A percentile compares a stretch with the other conserved stretches of the same genome.
These are phyloP conservation scores for Metschnikowia borealis DNA, from an alignment of 805 yeast genomes.

Conservation along the genomic window DNA sequence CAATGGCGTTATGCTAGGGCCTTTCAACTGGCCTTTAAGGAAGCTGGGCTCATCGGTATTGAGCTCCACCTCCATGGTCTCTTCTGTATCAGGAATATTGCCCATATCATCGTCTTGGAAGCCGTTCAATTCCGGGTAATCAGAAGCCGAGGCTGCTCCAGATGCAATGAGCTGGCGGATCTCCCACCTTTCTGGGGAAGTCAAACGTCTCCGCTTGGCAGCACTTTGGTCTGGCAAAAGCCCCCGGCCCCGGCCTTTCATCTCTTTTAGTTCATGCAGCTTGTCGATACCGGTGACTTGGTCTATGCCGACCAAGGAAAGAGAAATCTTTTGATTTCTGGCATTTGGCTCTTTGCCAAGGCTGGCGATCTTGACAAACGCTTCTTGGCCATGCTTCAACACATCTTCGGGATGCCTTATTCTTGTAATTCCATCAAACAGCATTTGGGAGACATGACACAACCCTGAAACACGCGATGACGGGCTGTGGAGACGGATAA, in stretches of 20 bases:
- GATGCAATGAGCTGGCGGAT: constrained; percentile 75
- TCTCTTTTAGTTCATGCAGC: constrained; percentile 19
- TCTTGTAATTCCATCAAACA: constrained; percentile 40
- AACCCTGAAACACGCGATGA: constrained; percentile 49
- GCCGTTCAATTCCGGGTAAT: constrained; percentile 55
- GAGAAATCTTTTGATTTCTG: constrained; percentile 35
- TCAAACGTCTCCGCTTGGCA: constrained; percentile 40
- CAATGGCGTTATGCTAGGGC: constrained; percentile 44
- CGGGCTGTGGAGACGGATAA: constrained; percentile 46
- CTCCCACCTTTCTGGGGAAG: constrained; percentile 92
- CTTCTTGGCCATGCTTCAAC: constrained; percentile 53
- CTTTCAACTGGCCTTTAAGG: constrained; percentile 50
- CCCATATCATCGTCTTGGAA: constrained; percentile 19
- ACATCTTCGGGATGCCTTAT: constrained; percentile 57
- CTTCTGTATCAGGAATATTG: constrained; percentile 26
- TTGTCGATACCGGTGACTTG: constrained; percentile 58
- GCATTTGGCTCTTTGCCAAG: constrained; percentile 11
- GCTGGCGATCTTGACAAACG: constrained; percentile 55
- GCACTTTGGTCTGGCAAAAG: constrained; percentile 7
- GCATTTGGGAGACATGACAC: constrained; percentile 73
- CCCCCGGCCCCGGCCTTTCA: constrained; percentile 13
- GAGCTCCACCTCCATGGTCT: constrained; percentile 70
- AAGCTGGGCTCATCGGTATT: constrained; percentile 69
- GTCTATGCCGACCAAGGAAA: constrained; percentile 70
- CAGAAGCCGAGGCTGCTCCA: constrained; percentile 65